Percentiles rank a stretch among this genome's conserved stretches.
These are phyloP conservation scores for Scopulariopsis brevicaulis DNA, from an alignment of 2,329 filamentous ascomycete species.

Conservation along the genomic window DNA sequence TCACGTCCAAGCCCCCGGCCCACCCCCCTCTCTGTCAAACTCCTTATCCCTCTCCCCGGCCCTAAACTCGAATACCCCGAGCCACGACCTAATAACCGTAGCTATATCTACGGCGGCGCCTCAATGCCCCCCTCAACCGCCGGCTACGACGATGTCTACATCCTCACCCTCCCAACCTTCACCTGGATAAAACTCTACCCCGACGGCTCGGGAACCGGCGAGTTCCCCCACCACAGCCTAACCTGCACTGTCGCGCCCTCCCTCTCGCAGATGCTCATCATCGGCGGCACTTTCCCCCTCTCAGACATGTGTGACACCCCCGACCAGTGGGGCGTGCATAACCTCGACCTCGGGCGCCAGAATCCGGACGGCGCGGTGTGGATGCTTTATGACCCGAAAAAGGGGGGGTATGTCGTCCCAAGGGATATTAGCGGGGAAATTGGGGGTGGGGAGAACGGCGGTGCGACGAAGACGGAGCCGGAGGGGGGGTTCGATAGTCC, in stretches of 20 bases:
- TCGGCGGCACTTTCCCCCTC: slow-evolving; percentile 46
- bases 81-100: slow-evolving; percentile 12
- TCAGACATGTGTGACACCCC: slow-evolving; percentile 38
- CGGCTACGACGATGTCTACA: slow-evolving; percentile 51
- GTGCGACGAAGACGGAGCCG: slow-evolving; percentile 40
- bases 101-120: slow-evolving; percentile 50
- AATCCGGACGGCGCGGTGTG: slow-evolving; percentile 33
- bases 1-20: too few relatives aligned
- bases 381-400: slow-evolving; percentile 35
- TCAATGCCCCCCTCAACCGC: slow-evolving; percentile 29
- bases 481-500: slow-evolving; percentile 32
- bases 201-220: slow-evolving; percentile 21
- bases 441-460: slow-evolving; percentile 37
- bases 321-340: slow-evolving; percentile 41
- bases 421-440: slow-evolving; percentile 34
- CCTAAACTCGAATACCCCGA: not conserved
- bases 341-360: slow-evolving; percentile 39
- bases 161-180: slow-evolving; percentile 51
- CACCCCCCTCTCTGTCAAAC: not conserved
- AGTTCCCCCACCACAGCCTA: slow-evolving; percentile 39
- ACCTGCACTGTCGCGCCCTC: slow-evolving; percentile 44
- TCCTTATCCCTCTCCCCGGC: not conserved
- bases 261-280: slow-evolving; percentile 48
- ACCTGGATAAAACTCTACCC: slow-evolving; percentile 48
- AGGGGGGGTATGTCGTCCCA: slow-evolving; percentile 43